phyloP scores from a whole-genome alignment of 345 rosid genomes.

The Psidium guajava region DNA sequence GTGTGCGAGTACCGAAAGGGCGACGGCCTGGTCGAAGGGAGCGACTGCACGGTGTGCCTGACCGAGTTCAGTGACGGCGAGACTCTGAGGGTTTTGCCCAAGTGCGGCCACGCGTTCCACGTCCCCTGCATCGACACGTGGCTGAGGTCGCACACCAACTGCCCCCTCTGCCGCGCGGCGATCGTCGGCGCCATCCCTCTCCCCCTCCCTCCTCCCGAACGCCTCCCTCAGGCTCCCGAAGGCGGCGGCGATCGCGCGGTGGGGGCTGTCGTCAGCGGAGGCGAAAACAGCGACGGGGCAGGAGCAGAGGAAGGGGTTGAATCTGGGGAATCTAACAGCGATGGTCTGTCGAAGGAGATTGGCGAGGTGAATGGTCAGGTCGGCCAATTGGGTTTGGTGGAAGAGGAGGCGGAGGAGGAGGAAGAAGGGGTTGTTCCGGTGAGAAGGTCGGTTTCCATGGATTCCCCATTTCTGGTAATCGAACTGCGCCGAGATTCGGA shows the following conservation, averaged over 20 bases:
- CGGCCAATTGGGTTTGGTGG: not conserved
- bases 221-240: not conserved
- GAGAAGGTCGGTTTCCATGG: not conserved
- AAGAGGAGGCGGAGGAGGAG: not conserved
- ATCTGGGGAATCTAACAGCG: not conserved
- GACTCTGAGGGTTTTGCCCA: conserved; percentile 60
- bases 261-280: not conserved
- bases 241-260: not conserved
- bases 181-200: conserved; percentile 4
- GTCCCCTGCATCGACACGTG: conserved; percentile 66
- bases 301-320: not conserved
- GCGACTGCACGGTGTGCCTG: conserved; percentile 6
- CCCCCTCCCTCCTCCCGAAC: not conserved
- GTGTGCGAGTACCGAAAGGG: conserved; percentile 50
- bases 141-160: conserved; percentile 11
- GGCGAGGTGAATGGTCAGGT: not conserved
- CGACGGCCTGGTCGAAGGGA: conserved; percentile 51
- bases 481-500: not conserved
- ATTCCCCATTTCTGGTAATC: not conserved
- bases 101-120: conserved; percentile 79
- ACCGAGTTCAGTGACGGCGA: conserved; percentile 62
- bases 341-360: not conserved
- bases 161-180: conserved; percentile 51
- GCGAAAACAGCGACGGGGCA: not conserved
- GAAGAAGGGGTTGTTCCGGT: not conserved